Percentiles rank a stretch among this genome's conserved stretches.
Conservation (phyloP, 2,329 filamentous ascomycete species). For the Phaeosphaeria sp. region DNA sequence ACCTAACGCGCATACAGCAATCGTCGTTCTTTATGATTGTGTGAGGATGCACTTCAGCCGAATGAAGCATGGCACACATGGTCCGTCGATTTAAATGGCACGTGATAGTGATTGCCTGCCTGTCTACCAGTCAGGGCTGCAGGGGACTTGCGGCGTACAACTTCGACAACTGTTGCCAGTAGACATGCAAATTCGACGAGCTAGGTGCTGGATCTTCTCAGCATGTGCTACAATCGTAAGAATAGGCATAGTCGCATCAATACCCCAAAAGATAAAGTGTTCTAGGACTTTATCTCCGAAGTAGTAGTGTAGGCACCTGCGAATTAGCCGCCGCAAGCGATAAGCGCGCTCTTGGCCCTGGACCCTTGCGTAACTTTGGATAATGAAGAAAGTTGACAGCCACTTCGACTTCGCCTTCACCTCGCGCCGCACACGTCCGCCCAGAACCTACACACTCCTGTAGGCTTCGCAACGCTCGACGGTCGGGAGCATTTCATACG, state of each 20-base stretch:
- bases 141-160: too few relatives aligned
- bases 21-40: background rate
- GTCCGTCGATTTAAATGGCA: too few relatives aligned
- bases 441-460: background rate
- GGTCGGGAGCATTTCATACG: conserved; percentile 22
- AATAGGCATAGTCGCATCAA: background rate
- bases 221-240: too few relatives aligned
- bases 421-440: background rate
- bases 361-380: background rate
- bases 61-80: too few relatives aligned
- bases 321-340: background rate
- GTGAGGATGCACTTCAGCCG: too few relatives aligned
- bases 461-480: background rate
- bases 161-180: too few relatives aligned
- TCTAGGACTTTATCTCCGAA: background rate
- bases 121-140: too few relatives aligned
- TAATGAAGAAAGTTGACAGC: background rate
- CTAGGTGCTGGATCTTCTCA: too few relatives aligned
- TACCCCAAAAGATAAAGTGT: background rate
- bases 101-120: too few relatives aligned
- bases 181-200: too few relatives aligned
- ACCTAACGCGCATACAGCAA: background rate
- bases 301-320: background rate
- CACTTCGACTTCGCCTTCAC: background rate
- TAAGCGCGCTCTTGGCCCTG: background rate